Percentiles rank a stretch among this genome's conserved stretches.
Conservation (phyloP, 1,284 basidiomycete species). For the Phylloporus gajari region DNA sequence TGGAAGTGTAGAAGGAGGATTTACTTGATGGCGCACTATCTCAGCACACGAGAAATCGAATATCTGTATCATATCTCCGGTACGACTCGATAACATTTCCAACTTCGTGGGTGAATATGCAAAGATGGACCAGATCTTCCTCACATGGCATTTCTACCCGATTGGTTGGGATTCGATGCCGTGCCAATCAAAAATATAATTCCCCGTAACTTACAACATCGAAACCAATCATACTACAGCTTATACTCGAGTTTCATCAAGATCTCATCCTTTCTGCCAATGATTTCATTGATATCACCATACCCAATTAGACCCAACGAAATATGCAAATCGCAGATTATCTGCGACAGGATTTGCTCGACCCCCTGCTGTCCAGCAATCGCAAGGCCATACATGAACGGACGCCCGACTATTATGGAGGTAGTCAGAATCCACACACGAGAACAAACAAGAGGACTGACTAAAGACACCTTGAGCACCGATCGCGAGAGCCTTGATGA, state of each 20-base stretch:
- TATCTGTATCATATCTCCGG: too few relatives aligned
- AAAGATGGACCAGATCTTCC: too few relatives aligned
- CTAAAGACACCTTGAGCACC: constrained; percentile 74
- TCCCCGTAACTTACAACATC: not conserved
- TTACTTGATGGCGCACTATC: too few relatives aligned
- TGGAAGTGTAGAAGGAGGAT: too few relatives aligned
- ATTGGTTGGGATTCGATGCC: too few relatives aligned
- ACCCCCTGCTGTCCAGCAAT: constrained; percentile 73
- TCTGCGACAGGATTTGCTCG: constrained; percentile 70
- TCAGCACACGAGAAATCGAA: too few relatives aligned
- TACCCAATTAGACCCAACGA: constrained; percentile 46
- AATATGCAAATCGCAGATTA: constrained; percentile 70
- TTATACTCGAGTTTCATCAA: constrained; percentile 30
- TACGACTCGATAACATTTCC: too few relatives aligned
- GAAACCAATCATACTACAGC: not conserved
- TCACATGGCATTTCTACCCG: too few relatives aligned
- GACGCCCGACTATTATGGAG: constrained; percentile 59
- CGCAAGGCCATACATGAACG: constrained; percentile 70
- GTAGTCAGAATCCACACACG: not conserved
- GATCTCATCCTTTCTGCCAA: constrained; percentile 56
- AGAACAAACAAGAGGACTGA: constrained; percentile 48
- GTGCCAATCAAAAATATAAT: too few relatives aligned
- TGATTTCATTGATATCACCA: constrained; percentile 37
- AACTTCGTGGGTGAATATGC: too few relatives aligned
- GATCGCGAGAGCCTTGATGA: constrained; percentile 79